These are phyloP conservation scores for Kodamaea leandrae DNA, from an alignment of 805 yeast species.

Conservation along the genomic window DNA sequence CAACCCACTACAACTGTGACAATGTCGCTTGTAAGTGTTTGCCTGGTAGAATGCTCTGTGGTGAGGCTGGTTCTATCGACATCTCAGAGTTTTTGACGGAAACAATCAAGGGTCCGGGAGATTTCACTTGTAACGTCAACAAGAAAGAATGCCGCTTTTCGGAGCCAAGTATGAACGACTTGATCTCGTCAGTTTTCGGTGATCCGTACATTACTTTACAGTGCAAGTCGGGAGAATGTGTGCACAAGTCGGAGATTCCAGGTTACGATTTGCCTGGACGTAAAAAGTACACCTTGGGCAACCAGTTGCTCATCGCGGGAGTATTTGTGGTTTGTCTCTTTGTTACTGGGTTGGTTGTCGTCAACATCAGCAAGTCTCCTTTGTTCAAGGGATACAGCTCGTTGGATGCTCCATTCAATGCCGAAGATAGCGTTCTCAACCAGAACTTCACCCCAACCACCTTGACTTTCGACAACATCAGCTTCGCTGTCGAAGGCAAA, in stretches of 20 bases:
- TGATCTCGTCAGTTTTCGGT: slow-evolving; percentile 90
- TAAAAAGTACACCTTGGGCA: slow-evolving; percentile 42
- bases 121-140: slow-evolving; percentile 72
- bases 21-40: slow-evolving; percentile 82
- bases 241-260: slow-evolving; percentile 90
- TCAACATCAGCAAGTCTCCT: slow-evolving; percentile 58
- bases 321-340: slow-evolving; percentile 37
- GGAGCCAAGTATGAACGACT: slow-evolving; percentile 94
- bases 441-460: slow-evolving; percentile 63
- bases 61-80: slow-evolving; percentile 90
- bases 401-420: slow-evolving; percentile 29
- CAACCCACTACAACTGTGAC: slow-evolving; percentile 76
- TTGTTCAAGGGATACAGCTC: slow-evolving; percentile 43
- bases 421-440: slow-evolving; percentile 41
- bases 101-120: slow-evolving; percentile 91
- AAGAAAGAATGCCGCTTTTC: slow-evolving; percentile 70
- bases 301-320: slow-evolving; percentile 45
- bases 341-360: slow-evolving; percentile 28
- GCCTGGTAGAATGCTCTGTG: slow-evolving; percentile 92
- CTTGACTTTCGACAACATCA: slow-evolving; percentile 70
- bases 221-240: slow-evolving; percentile 86
- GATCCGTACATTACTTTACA: slow-evolving; percentile 81
- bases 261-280: slow-evolving; percentile 74
- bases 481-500: slow-evolving; percentile 49
- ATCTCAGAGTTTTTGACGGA: slow-evolving; percentile 89